Base-by-base conservation (phyloP, 129 eudicot species). In the Oenanthe sinensis region DNA sequence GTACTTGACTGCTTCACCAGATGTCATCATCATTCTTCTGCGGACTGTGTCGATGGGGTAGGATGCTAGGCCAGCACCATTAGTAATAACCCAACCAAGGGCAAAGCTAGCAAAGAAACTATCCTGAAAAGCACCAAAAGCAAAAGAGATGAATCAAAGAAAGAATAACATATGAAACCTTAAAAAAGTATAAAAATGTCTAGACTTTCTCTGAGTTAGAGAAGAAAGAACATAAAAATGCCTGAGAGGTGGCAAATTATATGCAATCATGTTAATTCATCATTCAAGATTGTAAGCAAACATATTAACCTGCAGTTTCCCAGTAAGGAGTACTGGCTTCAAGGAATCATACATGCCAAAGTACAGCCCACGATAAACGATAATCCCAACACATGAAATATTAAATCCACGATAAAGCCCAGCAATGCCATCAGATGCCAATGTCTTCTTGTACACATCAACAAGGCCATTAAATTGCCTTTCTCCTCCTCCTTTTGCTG, bases 1-100 rank as follows among this genome's bases (percentile, higher is more conserved):
- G 89, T 89, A 89, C 81, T 89, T 89, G 11, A 89, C 90, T 1
- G 93, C 93, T 77, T 89, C 93, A 71, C 93, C 93, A 16, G 93
- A 89, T 4, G 90, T 87, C 91, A 87, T 87, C 91, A 85, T 87
- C 91, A 87, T 87, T 54, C 88, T 78, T 87, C 91, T 85, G 20
- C 91, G 83, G 12, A 87, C 88, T 1, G 91, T 87, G 71, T 87
- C 91, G 12, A 88, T 79, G 16, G 90, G 90, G 78, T 89, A 89
- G 8, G 93, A 87, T 48, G 90, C 89, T 26, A 89, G 87, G 30
- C 89, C 89, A 73, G 93, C 90, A 78, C 88, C 90, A 45, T 84
- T 87, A 15, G 93, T 89, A 80, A 87, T 86, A 15, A 84, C 80
- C 93, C 93, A 89, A 74, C 93, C 93, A 26, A 89, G 90, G 30